phyloP scores from a whole-genome alignment of 331 rosid genomes.

The Prunus yedoensis region DNA sequence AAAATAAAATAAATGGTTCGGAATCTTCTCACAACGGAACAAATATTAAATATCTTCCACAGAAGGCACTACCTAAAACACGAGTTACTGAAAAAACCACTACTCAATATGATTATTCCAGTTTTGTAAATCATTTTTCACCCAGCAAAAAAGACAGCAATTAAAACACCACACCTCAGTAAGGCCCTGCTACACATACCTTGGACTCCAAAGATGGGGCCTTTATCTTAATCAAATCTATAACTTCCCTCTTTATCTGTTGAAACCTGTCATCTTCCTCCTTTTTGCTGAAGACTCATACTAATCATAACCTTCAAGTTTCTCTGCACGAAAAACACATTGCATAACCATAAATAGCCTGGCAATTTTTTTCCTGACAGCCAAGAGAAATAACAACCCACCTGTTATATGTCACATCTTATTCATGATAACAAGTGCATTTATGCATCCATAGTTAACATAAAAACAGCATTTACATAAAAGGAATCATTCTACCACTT shows the following conservation, averaged over 20 bases:
- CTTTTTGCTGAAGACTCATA: constrained; percentile 85
- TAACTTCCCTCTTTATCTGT: constrained; percentile 69
- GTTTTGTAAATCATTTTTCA: not conserved
- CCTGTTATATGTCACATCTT: not conserved
- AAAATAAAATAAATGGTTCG: not conserved
- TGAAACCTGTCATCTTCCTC: constrained; percentile 87
- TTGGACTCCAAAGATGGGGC: constrained; percentile 20
- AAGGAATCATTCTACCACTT: not conserved
- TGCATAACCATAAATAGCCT: constrained; percentile 30
- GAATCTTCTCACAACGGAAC: constrained; percentile 22
- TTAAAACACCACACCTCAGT: not conserved
- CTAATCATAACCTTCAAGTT: constrained; percentile 88
- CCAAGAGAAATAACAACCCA: not conserved
- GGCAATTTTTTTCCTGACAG: constrained; percentile 16
- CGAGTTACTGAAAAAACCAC: constrained; percentile 1
- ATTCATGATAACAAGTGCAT: not conserved
- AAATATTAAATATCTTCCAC: constrained; percentile 19
- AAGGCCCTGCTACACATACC: constrained; percentile 41
- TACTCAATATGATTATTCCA: not conserved
- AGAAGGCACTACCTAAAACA: not conserved
- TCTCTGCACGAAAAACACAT: constrained; percentile 60
- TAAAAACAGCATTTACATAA: not conserved
- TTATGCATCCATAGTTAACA: constrained; percentile 11
- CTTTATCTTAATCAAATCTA: too few species aligned
- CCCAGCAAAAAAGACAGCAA: constrained; percentile 8